Percentiles rank a stretch among this genome's conserved stretches.
Conservation (phyloP, 768 basidiomycete genomes). For the Atractiella rhizophila region DNA sequence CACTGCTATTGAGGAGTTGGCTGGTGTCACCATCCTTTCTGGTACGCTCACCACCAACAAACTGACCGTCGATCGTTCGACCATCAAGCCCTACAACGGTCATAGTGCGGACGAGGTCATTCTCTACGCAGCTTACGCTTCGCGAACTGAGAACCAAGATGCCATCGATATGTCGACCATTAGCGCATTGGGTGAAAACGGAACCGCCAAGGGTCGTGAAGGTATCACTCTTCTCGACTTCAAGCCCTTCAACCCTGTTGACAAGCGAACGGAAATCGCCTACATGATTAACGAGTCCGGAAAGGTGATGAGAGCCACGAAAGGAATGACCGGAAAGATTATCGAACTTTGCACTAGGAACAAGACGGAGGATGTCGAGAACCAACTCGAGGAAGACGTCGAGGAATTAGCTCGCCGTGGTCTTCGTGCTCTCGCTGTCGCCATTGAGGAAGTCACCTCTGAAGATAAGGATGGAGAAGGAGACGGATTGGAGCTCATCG, state of each 20-base stretch:
- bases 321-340: conserved; percentile 29
- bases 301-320: conserved; percentile 25
- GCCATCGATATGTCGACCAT: conserved; percentile 76
- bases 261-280: conserved; percentile 46
- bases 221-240: conserved; percentile 76
- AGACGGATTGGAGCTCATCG: conserved; percentile 27
- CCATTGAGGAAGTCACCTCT: conserved; percentile 34
- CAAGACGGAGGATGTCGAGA: conserved; percentile 25
- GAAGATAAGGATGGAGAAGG: conserved; percentile 63
- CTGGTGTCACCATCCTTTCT: conserved; percentile 95
- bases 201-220: conserved; percentile 60
- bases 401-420: conserved; percentile 33
- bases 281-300: conserved; percentile 29
- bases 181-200: conserved; percentile 39
- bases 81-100: conserved; percentile 68
- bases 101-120: conserved; percentile 76
- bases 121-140: conserved; percentile 80
- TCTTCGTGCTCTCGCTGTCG: conserved; percentile 28
- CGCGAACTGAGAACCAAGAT: conserved; percentile 96
- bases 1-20: conserved; percentile 93
- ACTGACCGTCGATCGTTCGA: conserved; percentile 81
- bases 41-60: conserved; percentile 99
- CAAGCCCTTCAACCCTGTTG: conserved; percentile 30
- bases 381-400: conserved; percentile 22
- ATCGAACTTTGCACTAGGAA: conserved; percentile 24